Percentiles rank a stretch among this genome's conserved stretches.
Conservation (phyloP, 257 asterid species). For the Jaltomata sinuosa region DNA sequence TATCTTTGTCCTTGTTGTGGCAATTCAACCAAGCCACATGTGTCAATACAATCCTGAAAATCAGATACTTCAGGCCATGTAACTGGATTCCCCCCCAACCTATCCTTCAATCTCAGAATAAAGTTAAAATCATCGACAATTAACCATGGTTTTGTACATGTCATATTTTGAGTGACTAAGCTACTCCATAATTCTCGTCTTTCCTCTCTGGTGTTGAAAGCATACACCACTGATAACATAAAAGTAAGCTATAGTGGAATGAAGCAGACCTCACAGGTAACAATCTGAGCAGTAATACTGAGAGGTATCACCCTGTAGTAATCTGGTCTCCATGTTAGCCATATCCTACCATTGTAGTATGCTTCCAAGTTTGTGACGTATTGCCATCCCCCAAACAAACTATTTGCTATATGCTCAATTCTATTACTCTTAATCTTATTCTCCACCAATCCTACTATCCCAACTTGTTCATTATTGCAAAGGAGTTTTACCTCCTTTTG, state of each 20-base stretch:
- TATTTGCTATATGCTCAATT: too few relatives aligned
- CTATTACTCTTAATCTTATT: too few relatives aligned
- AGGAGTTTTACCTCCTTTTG: too few relatives aligned
- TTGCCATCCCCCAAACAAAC: neutral
- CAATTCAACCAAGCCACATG: neutral
- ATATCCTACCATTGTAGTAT: neutral
- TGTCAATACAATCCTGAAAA: neutral
- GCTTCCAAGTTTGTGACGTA: neutral
- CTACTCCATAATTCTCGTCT: neutral
- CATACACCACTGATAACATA: neutral
- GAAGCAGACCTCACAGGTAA: neutral
- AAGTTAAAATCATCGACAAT: neutral
- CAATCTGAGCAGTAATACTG: neutral
- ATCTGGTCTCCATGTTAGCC: neutral
- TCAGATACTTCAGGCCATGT: neutral
- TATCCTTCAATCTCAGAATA: too few relatives aligned
- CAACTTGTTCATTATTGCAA: too few relatives aligned
- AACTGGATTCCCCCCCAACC: neutral
- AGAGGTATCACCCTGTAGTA: too few relatives aligned
- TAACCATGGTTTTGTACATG: too few relatives aligned
- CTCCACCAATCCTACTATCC: too few relatives aligned
- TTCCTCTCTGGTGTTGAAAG: neutral
- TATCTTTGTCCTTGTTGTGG: neutral
- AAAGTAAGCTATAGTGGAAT: neutral
- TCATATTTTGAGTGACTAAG: too few relatives aligned